Base-by-base conservation (phyloP, 2,329 filamentous ascomycete genomes). In the Talaromyces marneffei region DNA sequence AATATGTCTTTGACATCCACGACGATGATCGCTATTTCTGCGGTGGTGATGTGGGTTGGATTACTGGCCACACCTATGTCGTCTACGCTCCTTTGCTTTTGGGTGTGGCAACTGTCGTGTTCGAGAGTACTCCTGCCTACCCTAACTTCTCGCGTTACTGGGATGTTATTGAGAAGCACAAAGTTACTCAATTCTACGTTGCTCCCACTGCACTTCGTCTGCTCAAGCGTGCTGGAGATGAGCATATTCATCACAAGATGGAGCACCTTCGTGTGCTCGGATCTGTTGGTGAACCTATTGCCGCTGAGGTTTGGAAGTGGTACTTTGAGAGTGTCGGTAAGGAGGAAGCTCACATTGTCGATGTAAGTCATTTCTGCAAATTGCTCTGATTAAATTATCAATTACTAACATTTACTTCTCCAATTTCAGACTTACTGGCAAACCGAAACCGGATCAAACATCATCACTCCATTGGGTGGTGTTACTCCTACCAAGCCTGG, bases 281-380 rank as follows among this genome's bases (percentile, higher is more conserved):
- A 63, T 96, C 93, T 18, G 94, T 99, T 62, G 94, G 94, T 68
- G 94, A 99, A 80, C 94, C 94, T 40, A 99, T 99, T 70, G 93
- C 94, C 18, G 91, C 93, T 23, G 94, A 99, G 77, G 90, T 99
- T 63, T 99, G 94, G 94, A 97, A 97, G 80, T 99, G 94, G 94
- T 99, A 97, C 80, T 93, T 92, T 75, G 92, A 97, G 77, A 84
- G 89, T 68, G 92, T 99, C 58, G 94, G 94, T 72, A 95, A 92
- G 83, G 88, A 93, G 77, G 88, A 96, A 76, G 89, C 91, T 54
- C 94, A 99, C 72, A 83, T 99, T 75, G 88, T 97, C 60, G 94
- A 99, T 75, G 92, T 96, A 81, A 84, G 91, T 85, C 60, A 44
- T 8, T 23, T 7, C 18, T 58, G 27, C 40, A 37, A 20, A 20